A percentile compares a stretch with the other conserved stretches of the same genome.
Evolutionary conservation across 352 stramenopile species (phyloP).

Genomic region (Phytophthora ramorum): DNA sequence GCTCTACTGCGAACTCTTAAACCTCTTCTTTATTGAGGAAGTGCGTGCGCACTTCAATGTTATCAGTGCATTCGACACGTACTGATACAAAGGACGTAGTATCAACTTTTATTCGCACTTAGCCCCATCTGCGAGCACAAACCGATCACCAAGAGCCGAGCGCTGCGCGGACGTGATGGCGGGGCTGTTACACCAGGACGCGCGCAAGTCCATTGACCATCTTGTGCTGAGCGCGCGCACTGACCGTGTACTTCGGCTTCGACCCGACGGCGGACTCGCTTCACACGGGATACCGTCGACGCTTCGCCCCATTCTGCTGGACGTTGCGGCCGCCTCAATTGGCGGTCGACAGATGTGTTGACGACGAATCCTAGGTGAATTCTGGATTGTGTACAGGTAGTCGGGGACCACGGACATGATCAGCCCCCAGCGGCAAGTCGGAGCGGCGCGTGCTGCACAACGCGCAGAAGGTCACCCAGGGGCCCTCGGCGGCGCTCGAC

Average conservation of each 20-base stretch:
- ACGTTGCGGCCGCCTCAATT: neutral
- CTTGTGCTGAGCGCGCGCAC: conserved; percentile 38
- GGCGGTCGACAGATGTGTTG: neutral
- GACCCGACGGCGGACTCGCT: conserved; percentile 93
- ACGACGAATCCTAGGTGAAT: neutral
- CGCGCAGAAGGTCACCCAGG: conserved; percentile 88
- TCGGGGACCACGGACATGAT: conserved; percentile 93
- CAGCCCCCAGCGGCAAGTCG: conserved; percentile 98
- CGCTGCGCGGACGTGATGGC: conserved; percentile 78
- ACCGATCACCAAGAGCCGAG: conserved; percentile 61
- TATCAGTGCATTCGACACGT: too few relatives aligned
- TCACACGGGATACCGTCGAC: conserved; percentile 86
- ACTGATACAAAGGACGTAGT: too few relatives aligned
- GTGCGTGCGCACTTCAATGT: neutral
- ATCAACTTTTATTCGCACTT: too few relatives aligned
- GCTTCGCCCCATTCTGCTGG: conserved; percentile 92
- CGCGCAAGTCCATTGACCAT: conserved; percentile 60
- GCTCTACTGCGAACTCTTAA: conserved; percentile 43
- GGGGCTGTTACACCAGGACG: conserved; percentile 72
- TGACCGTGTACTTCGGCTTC: conserved; percentile 89
- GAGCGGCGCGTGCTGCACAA: conserved; percentile 94
- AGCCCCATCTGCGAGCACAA: conserved; percentile 2
- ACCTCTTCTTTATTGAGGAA: neutral
- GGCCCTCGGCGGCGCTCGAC: conserved; percentile 94
- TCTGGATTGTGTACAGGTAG: conserved; percentile 37